Evolutionary conservation across 352 stramenopile species (phyloP), one percentile per base, ranked within the genome.

Genomic region (Pythium pyrilobum): DNA sequence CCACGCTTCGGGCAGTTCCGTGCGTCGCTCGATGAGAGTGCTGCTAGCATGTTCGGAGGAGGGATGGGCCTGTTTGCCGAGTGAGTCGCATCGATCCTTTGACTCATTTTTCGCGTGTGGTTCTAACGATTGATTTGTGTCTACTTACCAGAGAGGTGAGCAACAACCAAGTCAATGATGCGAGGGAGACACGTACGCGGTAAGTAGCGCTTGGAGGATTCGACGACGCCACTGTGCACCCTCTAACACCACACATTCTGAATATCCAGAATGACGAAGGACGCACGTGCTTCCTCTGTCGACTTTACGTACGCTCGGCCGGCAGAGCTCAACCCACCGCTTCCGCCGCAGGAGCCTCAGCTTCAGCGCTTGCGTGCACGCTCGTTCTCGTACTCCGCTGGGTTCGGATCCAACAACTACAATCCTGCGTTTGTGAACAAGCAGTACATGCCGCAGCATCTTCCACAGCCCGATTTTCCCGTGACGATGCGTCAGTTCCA

Each of bases 311-410:
- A 82, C 40, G 69, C 50, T 50, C 74, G 67, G 1, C 66, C 70
- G 12, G 50, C 59, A 9, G 71, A 85, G 8, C 48, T 85, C 36
- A 89, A 76, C 21, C 81, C 81, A 18, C 81, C 81, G 34, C 54
- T 91, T 6, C 81, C 81, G n/a, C 81, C 72, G 2, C 71, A 82
- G 38, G 78, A 91, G 32, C 51, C 45, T 3, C 74, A 77, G 13
- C 53, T 85, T 10, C 75, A 89, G 61, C 76, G 78, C 12, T 45
- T 88, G n/a, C 81, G 81, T 27, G 81, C 78, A 4, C 73, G 79
- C 13, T 91, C 81, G 29, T 91, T 91, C 36, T 91, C 81, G 50
- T 87, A 88, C 51, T 89, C 81, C 3, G 64, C 72, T 27, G 64
- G 57, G 15, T 89, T 89, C 42, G 74, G 75, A 1, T 54, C 66